Conservation (phyloP, 192 early-diverging fungal species). For the Ambispora gerdemannii region DNA sequence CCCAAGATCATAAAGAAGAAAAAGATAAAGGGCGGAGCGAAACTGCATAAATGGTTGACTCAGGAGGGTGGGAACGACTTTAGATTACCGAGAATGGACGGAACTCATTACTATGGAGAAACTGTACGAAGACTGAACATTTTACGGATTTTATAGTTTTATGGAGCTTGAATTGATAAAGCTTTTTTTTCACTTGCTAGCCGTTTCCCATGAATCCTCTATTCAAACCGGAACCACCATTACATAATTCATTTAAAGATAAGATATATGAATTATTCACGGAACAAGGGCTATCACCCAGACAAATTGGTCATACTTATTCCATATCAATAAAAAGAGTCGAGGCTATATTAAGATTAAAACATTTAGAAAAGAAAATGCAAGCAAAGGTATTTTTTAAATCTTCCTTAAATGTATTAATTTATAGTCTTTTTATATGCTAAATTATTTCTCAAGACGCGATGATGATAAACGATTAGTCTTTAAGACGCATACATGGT, state of each 20-base stretch:
- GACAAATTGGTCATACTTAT: constrained; percentile 66
- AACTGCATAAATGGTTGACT: no score
- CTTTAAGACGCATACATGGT: constrained; percentile 9
- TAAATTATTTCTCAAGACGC: background rate
- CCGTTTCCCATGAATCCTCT: constrained; percentile 92
- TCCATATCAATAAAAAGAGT: constrained; percentile 77
- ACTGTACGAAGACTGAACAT: no score
- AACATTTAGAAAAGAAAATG: constrained; percentile 74
- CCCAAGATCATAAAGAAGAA: no score
- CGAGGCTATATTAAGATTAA: constrained; percentile 88
- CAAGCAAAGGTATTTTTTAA: constrained; percentile 50
- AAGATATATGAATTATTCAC: constrained; percentile 70
- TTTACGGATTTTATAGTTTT: no score
- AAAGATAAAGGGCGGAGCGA: no score
- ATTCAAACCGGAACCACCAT: constrained; percentile 76
- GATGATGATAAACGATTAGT: constrained; percentile 12
- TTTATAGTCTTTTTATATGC: background rate
- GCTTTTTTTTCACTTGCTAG: no score
- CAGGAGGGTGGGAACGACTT: no score
- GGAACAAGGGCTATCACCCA: constrained; percentile 62
- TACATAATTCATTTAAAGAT: constrained; percentile 63
- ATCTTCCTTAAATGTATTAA: background rate
- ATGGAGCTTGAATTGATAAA: no score
- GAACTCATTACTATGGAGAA: no score
- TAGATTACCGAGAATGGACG: no score